phyloP scores from a whole-genome alignment of 129 eudicot genomes.

The Sambucus nigra region DNA sequence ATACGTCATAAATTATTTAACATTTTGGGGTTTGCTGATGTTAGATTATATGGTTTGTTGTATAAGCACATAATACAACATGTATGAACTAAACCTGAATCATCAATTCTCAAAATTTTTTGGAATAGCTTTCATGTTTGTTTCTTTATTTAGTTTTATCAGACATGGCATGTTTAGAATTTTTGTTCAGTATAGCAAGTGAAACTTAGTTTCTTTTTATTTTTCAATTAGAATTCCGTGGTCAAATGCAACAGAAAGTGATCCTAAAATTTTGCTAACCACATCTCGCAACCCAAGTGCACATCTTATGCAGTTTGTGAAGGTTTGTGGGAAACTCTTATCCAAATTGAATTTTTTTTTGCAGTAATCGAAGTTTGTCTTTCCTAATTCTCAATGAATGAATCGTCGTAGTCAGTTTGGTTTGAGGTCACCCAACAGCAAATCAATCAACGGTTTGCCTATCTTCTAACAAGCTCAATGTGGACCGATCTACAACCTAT shows the following conservation, averaged over 20 bases:
- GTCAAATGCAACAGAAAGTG: conserved; percentile 67
- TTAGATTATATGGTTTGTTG: no score
- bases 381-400: conserved; percentile 82
- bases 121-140: not conserved
- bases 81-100: no score
- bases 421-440: no score
- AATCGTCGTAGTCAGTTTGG: conserved; percentile 98
- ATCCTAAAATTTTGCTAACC: conserved; percentile 84
- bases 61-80: no score
- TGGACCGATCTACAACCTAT: no score
- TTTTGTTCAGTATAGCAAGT: not conserved
- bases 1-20: no score
- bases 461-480: no score
- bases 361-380: conserved; percentile 83
- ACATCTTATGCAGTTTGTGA: conserved; percentile 79
- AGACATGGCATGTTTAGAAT: not conserved
- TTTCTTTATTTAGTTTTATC: not conserved
- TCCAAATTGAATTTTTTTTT: not conserved
- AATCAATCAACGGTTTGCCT: no score
- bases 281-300: conserved; percentile 93
- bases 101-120: no score
- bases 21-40: no score
- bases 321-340: conserved; percentile 40
- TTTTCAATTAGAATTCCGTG: conserved; percentile 47
- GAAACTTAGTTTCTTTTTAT: not conserved